Evolutionary conservation across 1,139 yeast species (phyloP).

Genomic region (Candida sanyaensis): DNA sequence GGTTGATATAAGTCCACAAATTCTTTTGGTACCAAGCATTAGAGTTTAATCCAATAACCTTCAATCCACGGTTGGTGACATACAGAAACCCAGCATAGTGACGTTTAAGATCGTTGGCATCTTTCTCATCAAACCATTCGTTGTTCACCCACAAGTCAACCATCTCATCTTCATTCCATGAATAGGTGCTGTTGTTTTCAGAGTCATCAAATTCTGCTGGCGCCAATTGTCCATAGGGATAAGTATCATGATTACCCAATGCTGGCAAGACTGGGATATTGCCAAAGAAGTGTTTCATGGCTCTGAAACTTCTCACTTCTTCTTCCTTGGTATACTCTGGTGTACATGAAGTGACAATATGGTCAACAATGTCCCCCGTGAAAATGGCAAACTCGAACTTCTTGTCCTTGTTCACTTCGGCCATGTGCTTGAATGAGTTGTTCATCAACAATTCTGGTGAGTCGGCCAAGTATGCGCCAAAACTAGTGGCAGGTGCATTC

Average conservation of each 20-base stretch:
- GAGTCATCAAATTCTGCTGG: not conserved
- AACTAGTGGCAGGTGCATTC: constrained; percentile 56
- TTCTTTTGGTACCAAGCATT: constrained; percentile 68
- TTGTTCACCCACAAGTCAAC: constrained; percentile 54
- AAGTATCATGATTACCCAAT: not conserved
- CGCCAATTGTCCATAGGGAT: not conserved
- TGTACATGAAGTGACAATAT: constrained; percentile 17
- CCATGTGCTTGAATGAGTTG: constrained; percentile 51
- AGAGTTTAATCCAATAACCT: constrained; percentile 65
- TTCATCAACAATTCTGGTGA: constrained; percentile 62
- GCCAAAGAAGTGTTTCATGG: constrained; percentile 1
- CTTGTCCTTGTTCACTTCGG: constrained; percentile 30
- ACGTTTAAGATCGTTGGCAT: constrained; percentile 20
- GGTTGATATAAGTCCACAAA: constrained; percentile 61
- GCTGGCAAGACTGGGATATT: constrained; percentile 1
- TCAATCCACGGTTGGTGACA: constrained; percentile 56
- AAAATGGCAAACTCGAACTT: constrained; percentile 61
- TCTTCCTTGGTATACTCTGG: constrained; percentile 1
- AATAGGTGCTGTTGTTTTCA: constrained; percentile 47
- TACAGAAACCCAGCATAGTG: constrained; percentile 69
- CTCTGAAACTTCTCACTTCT: not conserved
- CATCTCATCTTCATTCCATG: constrained; percentile 62
- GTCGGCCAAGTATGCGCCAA: constrained; percentile 65
- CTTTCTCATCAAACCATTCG: constrained; percentile 35
- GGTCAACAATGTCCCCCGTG: constrained; percentile 73